These are phyloP conservation scores for Peterozyma xylosa DNA, from an alignment of 805 yeast genomes.

Conservation along the genomic window DNA sequence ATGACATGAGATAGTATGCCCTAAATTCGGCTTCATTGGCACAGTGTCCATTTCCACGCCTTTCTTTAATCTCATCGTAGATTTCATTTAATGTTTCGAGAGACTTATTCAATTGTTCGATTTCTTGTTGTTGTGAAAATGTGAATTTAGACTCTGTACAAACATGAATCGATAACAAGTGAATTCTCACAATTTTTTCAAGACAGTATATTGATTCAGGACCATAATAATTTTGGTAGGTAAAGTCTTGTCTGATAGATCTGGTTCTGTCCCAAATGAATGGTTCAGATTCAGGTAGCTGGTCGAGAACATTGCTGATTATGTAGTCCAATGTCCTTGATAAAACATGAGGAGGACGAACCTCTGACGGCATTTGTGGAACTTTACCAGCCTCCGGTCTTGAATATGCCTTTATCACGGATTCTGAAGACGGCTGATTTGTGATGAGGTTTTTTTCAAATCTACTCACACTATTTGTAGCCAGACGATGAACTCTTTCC, in stretches of 20 bases:
- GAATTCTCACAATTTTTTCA: conserved; percentile 86
- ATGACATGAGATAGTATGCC: conserved; percentile 76
- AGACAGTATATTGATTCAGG: conserved; percentile 91
- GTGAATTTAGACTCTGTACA: conserved; percentile 72
- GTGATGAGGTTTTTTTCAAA: conserved; percentile 64
- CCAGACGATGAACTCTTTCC: conserved; percentile 81
- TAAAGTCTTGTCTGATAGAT: conserved; percentile 93
- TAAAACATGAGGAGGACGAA: conserved; percentile 81
- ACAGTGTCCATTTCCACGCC: conserved; percentile 49
- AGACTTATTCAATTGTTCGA: conserved; percentile 90
- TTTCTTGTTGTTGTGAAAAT: conserved; percentile 89
- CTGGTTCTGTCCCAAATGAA: conserved; percentile 97
- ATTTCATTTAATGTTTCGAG: conserved; percentile 83
- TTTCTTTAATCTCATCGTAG: conserved; percentile 64
- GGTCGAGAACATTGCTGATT: conserved; percentile 51
- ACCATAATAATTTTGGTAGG: conserved; percentile 89
- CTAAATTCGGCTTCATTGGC: conserved; percentile 92
- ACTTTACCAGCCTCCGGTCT: conserved; percentile 98
- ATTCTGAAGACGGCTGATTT: conserved; percentile 45
- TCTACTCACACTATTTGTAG: conserved; percentile 78
- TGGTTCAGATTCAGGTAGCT: conserved; percentile 78
- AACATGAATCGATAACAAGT: conserved; percentile 69
- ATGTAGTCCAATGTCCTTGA: conserved; percentile 63
- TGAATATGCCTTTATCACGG: conserved; percentile 86
- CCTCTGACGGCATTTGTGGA: conserved; percentile 96